Conservation (phyloP, 2,329 filamentous ascomycete species). For the Xylaria sp. region DNA sequence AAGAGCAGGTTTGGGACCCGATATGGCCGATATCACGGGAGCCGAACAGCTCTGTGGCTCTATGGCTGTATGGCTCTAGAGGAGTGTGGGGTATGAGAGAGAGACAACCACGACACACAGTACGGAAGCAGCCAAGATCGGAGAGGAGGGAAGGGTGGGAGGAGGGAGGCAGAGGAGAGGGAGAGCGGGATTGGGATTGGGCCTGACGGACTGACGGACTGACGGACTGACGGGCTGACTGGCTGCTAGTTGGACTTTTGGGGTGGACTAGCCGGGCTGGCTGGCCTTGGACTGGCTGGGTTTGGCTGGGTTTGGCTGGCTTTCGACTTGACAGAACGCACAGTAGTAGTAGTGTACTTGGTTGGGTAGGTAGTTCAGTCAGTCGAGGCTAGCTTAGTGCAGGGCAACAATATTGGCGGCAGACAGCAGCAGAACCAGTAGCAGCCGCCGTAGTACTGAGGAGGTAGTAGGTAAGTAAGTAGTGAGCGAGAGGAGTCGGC, state of each 20-base stretch:
- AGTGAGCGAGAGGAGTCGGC: background rate
- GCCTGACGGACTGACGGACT: background rate
- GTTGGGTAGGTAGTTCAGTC: background rate
- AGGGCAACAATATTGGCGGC: constrained; percentile 19
- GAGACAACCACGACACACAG: constrained; percentile 34
- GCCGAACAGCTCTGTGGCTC: constrained; percentile 38
- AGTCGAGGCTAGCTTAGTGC: constrained; percentile 13
- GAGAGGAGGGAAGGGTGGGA: constrained; percentile 8
- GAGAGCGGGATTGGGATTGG: constrained; percentile 10
- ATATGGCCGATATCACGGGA: constrained; percentile 48
- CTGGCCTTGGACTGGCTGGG: too few relatives aligned
- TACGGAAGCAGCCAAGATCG: constrained; percentile 32
- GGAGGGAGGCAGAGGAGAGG: constrained; percentile 11
- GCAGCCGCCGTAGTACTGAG: background rate
- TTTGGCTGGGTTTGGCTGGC: too few relatives aligned
- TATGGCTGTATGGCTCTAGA: constrained; percentile 38
- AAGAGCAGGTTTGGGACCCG: constrained; percentile 45
- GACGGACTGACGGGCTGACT: constrained; percentile 4
- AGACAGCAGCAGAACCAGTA: background rate
- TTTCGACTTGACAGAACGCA: background rate
- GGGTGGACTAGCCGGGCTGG: background rate
- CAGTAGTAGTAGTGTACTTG: background rate
- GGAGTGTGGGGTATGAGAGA: constrained; percentile 39
- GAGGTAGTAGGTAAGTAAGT: background rate
- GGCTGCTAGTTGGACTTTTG: background rate